Evolutionary conservation across 2,329 filamentous ascomycete genomes (phyloP).

Genomic region (Arthrobotrys iridis): DNA sequence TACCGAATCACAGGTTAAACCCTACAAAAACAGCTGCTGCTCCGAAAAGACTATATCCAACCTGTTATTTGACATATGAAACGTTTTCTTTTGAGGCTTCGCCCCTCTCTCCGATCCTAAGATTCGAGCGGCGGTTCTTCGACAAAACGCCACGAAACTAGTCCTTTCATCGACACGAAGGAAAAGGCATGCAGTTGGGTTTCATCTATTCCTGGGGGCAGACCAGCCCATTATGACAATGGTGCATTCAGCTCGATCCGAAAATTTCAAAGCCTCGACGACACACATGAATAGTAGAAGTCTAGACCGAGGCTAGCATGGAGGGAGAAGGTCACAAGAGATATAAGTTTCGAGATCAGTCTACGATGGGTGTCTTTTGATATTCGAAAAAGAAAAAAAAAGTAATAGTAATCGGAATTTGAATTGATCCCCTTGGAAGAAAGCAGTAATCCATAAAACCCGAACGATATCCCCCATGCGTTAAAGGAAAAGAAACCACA

Average conservation of each 20-base stretch:
- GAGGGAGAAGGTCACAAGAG: background rate
- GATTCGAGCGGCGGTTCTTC: too few relatives aligned
- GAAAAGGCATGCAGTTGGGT: slow-evolving; percentile 4
- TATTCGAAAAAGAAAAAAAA: background rate
- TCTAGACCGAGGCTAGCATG: background rate
- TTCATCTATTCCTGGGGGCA: background rate
- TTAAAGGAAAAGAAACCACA: slow-evolving; percentile 34
- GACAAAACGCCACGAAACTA: background rate
- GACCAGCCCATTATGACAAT: too few relatives aligned
- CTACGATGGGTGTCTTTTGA: background rate
- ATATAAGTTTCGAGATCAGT: background rate
- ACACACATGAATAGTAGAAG: background rate
- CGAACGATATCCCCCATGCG: slow-evolving; percentile 54
- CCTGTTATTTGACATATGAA: background rate
- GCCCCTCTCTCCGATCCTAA: too few relatives aligned
- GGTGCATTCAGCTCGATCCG: background rate
- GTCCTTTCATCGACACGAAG: background rate
- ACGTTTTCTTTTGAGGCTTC: background rate
- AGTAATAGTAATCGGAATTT: slow-evolving; percentile 31
- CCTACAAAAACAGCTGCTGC: too few relatives aligned
- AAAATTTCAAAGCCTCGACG: background rate
- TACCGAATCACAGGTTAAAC: background rate
- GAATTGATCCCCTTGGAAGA: slow-evolving; percentile 41
- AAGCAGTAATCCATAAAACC: slow-evolving; percentile 49
- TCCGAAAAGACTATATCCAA: background rate